phyloP scores from a whole-genome alignment of 164 flowering plant genomes.

The Vitis vinifera region DNA sequence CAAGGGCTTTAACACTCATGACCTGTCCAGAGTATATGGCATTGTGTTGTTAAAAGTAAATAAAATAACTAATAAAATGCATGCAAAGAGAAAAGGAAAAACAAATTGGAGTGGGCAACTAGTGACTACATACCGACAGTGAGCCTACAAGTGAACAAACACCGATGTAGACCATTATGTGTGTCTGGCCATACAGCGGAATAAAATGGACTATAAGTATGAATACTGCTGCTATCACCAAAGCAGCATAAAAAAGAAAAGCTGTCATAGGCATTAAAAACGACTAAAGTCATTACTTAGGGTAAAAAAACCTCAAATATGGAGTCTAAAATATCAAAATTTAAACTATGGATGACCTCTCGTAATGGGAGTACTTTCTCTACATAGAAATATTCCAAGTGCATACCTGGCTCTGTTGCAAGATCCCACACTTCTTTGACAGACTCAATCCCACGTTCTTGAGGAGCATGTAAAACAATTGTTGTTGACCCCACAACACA shows the following conservation, averaged over 20 bases:
- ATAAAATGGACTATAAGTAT: slow-evolving; percentile 53
- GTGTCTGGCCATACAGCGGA: slow-evolving; percentile 80
- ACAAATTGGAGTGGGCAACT: not conserved
- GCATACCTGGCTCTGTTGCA: slow-evolving; percentile 46
- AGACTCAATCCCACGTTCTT: slow-evolving; percentile 36
- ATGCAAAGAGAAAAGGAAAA: not conserved
- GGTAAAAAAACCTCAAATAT: too few species aligned
- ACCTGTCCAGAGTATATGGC: slow-evolving; percentile 38
- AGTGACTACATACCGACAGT: slow-evolving; percentile 47
- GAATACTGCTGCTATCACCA: slow-evolving; percentile 53
- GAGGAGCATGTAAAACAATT: slow-evolving; percentile 51
- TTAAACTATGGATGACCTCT: too few species aligned
- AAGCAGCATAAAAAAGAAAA: slow-evolving; percentile 62
- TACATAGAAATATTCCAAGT: not conserved
- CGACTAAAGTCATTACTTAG: not conserved
- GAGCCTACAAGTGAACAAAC: slow-evolving; percentile 87
- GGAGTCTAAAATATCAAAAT: too few species aligned
- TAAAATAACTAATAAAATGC: not conserved
- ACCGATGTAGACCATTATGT: slow-evolving; percentile 76
- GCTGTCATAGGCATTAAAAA: slow-evolving; percentile 42
- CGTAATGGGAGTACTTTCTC: too few species aligned
- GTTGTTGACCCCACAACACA: slow-evolving; percentile 51
- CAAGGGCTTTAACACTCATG: slow-evolving; percentile 71
- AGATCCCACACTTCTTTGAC: slow-evolving; percentile 45
- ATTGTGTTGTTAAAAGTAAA: not conserved